Percentiles rank a stretch among this genome's conserved stretches.
phyloP scores from a whole-genome alignment of 805 yeast genomes.

The Candida parachauliodes region DNA sequence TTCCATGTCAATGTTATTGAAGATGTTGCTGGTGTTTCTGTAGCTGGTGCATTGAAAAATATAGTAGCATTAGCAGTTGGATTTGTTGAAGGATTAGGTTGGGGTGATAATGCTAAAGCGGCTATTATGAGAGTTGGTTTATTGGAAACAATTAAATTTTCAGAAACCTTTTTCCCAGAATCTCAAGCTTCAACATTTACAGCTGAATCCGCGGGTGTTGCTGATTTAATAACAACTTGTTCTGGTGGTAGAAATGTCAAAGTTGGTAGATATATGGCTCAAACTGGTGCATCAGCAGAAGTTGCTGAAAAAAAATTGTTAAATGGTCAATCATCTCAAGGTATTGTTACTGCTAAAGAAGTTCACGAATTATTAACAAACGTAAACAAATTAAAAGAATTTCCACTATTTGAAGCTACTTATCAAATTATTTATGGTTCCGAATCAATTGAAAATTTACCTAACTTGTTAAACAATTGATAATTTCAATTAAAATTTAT shows the following conservation, averaged over 20 bases:
- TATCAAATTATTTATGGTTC: conserved; percentile 40
- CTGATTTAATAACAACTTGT: conserved; percentile 47
- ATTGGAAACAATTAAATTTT: conserved; percentile 41
- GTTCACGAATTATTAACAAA: conserved; percentile 43
- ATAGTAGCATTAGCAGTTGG: conserved; percentile 46
- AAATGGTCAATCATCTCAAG: conserved; percentile 46
- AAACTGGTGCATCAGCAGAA: conserved; percentile 38
- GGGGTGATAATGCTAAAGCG: conserved; percentile 50
- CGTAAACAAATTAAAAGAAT: conserved; percentile 30
- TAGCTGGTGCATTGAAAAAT: conserved; percentile 46
- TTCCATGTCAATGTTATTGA: conserved; percentile 44
- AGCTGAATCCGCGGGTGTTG: conserved; percentile 45
- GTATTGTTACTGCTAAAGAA: conserved; percentile 44
- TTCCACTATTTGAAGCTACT: conserved; percentile 46
- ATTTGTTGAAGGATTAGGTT: conserved; percentile 44
- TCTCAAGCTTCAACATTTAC: conserved; percentile 38
- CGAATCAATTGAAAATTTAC: conserved; percentile 40
- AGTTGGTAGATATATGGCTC: conserved; percentile 44
- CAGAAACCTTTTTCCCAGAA: conserved; percentile 54
- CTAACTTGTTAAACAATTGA: conserved; percentile 30
- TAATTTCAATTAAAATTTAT: too few relatives aligned
- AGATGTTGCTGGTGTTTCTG: conserved; percentile 45
- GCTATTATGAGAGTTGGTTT: conserved; percentile 47
- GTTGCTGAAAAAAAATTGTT: conserved; percentile 42
- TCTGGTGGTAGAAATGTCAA: conserved; percentile 47